Conservation (phyloP, 192 early-diverging fungal genomes). For the Spinellus fusiger region DNA sequence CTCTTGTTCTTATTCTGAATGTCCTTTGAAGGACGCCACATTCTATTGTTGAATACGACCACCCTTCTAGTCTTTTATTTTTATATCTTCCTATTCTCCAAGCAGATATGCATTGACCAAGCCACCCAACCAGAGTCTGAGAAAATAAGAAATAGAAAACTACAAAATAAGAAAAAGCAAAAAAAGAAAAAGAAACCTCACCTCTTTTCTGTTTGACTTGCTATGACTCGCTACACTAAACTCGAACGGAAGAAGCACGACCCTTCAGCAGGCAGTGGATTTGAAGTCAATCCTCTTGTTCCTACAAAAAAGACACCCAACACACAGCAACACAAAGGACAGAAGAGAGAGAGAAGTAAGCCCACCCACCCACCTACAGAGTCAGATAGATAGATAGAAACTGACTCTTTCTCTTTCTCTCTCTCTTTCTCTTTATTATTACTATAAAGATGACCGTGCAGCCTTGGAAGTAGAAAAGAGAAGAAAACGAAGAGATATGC, state of each 20-base stretch:
- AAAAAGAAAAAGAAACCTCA: background rate
- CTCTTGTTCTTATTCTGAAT: too few relatives aligned
- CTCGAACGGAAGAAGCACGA: slow-evolving; percentile 37
- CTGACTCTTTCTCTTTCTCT: too few relatives aligned
- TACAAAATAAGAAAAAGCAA: background rate
- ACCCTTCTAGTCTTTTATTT: too few relatives aligned
- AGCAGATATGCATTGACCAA: too few relatives aligned
- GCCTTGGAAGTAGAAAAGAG: background rate
- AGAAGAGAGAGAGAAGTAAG: slow-evolving; percentile 9
- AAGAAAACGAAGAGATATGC: background rate
- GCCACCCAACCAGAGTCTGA: too few relatives aligned
- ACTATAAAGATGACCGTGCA: background rate
- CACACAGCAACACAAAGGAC: slow-evolving; percentile 4
- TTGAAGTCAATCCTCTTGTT: slow-evolving; percentile 26
- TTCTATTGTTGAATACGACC: too few relatives aligned
- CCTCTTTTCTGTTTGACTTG: background rate
- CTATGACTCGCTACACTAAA: slow-evolving; percentile 47
- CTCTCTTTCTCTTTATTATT: too few relatives aligned
- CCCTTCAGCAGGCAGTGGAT: slow-evolving; percentile 16
- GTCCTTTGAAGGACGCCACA: too few relatives aligned
- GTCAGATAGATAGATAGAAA: too few relatives aligned
- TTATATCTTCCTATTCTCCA: too few relatives aligned
- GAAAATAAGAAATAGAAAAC: background rate
- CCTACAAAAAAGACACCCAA: slow-evolving; percentile 7
- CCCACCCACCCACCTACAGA: too few relatives aligned